phyloP scores from a whole-genome alignment of 805 yeast species.

The Candida yuanshanica region DNA sequence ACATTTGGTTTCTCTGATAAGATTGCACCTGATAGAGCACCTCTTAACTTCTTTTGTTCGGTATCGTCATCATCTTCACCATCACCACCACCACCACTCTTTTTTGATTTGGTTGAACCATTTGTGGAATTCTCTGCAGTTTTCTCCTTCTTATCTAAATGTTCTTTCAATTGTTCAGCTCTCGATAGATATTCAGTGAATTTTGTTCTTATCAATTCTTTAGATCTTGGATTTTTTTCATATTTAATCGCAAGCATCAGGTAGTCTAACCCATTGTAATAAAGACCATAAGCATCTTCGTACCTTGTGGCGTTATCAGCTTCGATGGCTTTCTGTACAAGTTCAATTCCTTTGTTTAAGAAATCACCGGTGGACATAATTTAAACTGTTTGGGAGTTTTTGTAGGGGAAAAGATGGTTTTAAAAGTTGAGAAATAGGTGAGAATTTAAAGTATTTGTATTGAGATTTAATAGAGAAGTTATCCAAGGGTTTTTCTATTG shows the following conservation, averaged over 20 bases:
- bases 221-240: constrained; percentile 86
- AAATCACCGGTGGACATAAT: constrained; percentile 61
- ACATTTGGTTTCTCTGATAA: constrained; percentile 89
- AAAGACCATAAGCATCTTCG: constrained; percentile 90
- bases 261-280: constrained; percentile 90
- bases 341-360: constrained; percentile 88
- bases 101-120: constrained; percentile 45
- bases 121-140: constrained; percentile 33
- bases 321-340: constrained; percentile 91
- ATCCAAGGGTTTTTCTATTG: too few relatives aligned
- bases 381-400: background rate
- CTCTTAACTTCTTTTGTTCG: constrained; percentile 83
- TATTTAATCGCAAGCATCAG: constrained; percentile 92
- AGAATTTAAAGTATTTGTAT: too few relatives aligned
- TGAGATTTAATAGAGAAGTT: too few relatives aligned
- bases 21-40: constrained; percentile 89
- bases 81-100: constrained; percentile 52
- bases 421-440: too few relatives aligned
- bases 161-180: constrained; percentile 91
- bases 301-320: constrained; percentile 86
- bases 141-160: constrained; percentile 60
- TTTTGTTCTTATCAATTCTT: constrained; percentile 81
- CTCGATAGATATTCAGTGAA: constrained; percentile 87
- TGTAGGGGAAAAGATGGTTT: background rate
- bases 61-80: constrained; percentile 59